These are phyloP conservation scores for Colletotrichum sp. DNA, from an alignment of 2,329 filamentous ascomycete species.

Conservation along the genomic window DNA sequence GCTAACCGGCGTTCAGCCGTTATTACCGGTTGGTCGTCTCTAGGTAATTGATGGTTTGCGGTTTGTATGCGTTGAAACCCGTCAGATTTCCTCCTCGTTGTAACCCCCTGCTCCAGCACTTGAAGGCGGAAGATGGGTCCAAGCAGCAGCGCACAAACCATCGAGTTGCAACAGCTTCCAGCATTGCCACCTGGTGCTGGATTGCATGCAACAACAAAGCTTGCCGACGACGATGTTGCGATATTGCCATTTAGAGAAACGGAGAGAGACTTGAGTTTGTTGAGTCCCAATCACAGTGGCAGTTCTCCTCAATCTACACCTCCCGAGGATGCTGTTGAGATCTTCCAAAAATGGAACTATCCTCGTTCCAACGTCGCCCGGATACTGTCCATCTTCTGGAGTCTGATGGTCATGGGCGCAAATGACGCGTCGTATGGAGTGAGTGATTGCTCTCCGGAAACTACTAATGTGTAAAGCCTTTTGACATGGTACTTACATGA, in stretches of 20 bases:
- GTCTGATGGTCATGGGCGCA: constrained; percentile 69
- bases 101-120: background rate
- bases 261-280: rapidly evolving
- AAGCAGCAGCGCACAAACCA: background rate
- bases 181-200: background rate
- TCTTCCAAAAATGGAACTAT: constrained; percentile 66
- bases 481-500: background rate
- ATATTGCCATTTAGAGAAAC: background rate
- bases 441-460: constrained; percentile 30
- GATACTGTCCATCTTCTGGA: constrained; percentile 63
- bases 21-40: background rate
- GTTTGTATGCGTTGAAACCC: background rate
- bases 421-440: constrained; percentile 72
- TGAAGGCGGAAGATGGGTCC: background rate
- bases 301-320: background rate
- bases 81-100: background rate
- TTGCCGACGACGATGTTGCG: no score
- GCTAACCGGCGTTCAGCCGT: background rate
- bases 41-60: background rate
- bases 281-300: background rate
- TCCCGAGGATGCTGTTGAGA: background rate
- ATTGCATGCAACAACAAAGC: background rate
- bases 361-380: constrained; percentile 63
- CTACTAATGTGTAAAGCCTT: background rate
- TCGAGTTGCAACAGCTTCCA: background rate